Conservation (phyloP, 768 basidiomycete species). For the Lactifluus echinatus region DNA sequence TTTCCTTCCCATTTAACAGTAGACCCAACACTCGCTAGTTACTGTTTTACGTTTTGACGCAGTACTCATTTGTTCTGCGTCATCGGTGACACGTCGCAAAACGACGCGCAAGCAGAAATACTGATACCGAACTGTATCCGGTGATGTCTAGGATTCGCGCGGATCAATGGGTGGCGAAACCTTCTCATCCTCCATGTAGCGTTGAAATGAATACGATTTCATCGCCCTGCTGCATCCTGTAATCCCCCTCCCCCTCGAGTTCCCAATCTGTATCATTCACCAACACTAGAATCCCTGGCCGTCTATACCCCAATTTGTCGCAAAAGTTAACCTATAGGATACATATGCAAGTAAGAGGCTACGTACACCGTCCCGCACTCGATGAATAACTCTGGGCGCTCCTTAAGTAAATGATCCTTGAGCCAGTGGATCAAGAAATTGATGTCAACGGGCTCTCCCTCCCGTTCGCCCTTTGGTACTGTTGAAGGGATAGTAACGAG, state of each 20-base stretch:
- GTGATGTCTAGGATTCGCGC: background rate
- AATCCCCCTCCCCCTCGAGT: conserved; percentile 16
- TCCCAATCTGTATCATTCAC: conserved; percentile 31
- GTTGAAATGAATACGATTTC: conserved; percentile 97
- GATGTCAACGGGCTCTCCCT: conserved; percentile 48
- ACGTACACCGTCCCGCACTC: conserved; percentile 82
- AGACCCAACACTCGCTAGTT: background rate
- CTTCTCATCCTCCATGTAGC: conserved; percentile 73
- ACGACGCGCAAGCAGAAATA: background rate
- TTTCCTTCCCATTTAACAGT: background rate
- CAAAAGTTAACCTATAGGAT: background rate
- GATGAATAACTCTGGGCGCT: conserved; percentile 82
- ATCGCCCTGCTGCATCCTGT: conserved; percentile 38
- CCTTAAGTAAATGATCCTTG: conserved; percentile 66
- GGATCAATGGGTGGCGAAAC: background rate
- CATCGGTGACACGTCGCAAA: background rate
- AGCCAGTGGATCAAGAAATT: conserved; percentile 74
- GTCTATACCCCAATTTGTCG: conserved; percentile 37
- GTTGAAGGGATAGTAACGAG: conserved; percentile 42
- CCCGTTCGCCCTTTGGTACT: conserved; percentile 28
- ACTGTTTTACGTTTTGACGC: background rate
- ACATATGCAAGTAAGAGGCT: background rate
- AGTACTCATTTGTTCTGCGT: background rate
- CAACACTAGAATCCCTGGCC: conserved; percentile 94
- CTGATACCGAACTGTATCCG: background rate